phyloP scores from a whole-genome alignment of 2,329 filamentous ascomycete genomes.

The Metarhizium robertsii region DNA sequence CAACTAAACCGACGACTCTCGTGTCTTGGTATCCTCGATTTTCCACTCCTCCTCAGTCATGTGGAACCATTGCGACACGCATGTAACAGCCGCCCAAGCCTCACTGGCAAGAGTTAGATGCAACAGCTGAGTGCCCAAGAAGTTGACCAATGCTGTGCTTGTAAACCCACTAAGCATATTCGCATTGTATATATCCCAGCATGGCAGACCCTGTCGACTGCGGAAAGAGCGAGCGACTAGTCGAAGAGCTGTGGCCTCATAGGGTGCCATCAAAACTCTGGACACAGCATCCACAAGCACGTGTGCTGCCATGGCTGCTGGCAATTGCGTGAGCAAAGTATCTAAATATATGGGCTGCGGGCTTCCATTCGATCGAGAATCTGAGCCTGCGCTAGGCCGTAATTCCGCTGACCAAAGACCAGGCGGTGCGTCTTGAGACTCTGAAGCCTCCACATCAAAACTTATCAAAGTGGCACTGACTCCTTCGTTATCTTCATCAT shows the following conservation, averaged over 20 bases:
- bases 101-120: slow-evolving; percentile 34
- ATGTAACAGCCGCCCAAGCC: slow-evolving; percentile 33
- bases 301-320: slow-evolving; percentile 36
- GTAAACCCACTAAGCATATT: slow-evolving; percentile 28
- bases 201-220: slow-evolving; percentile 26
- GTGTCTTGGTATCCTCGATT: slow-evolving; percentile 17
- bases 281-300: slow-evolving; percentile 34
- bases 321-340: slow-evolving; percentile 41
- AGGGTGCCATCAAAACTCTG: slow-evolving; percentile 33
- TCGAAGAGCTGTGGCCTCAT: slow-evolving; percentile 37
- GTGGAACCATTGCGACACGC: slow-evolving; percentile 29
- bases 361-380: slow-evolving; percentile 15
- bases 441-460: slow-evolving; percentile 51
- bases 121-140: slow-evolving; percentile 35
- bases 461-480: slow-evolving; percentile 49
- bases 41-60: slow-evolving; percentile 35
- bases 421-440: slow-evolving; percentile 38
- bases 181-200: slow-evolving; percentile 28
- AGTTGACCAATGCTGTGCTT: slow-evolving; percentile 32
- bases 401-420: slow-evolving; percentile 51
- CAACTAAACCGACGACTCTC: not conserved
- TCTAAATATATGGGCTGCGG: slow-evolving; percentile 31
- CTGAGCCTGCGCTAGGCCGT: slow-evolving; percentile 35
- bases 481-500: slow-evolving; percentile 47
- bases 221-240: slow-evolving; percentile 34